Conservation (phyloP, 192 early-diverging fungal species). For the Rhizophagus clarus region DNA sequence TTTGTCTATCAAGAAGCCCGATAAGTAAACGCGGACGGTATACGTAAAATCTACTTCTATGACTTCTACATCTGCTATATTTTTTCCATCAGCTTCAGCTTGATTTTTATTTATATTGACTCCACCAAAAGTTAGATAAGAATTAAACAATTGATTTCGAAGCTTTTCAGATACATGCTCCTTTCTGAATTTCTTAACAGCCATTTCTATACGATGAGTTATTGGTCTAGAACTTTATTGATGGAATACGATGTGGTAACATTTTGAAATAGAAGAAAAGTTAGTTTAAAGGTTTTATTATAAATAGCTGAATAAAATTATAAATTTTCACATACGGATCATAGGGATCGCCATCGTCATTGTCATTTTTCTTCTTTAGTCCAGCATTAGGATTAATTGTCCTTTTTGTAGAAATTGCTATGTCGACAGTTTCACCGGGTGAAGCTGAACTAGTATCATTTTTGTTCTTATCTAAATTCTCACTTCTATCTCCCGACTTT, state of each 20-base stretch:
- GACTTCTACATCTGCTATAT: conserved; percentile 43
- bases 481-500: neutral
- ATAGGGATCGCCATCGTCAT: too few relatives aligned
- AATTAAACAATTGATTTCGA: conserved; percentile 46
- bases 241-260: too few relatives aligned
- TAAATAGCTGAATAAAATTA: too few relatives aligned
- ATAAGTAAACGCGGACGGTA: conserved; percentile 52
- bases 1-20: conserved; percentile 48
- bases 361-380: too few relatives aligned
- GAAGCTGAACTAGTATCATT: neutral
- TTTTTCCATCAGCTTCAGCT: conserved; percentile 38
- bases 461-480: neutral
- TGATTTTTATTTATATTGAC: conserved; percentile 51
- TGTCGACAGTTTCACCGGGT: neutral
- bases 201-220: conserved; percentile 52
- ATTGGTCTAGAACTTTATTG: conserved; percentile 43
- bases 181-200: conserved; percentile 53
- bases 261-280: too few relatives aligned
- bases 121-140: conserved; percentile 57
- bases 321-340: too few relatives aligned
- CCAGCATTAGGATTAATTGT: conserved; percentile 6
- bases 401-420: conserved; percentile 35
- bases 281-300: neutral
- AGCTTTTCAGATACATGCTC: conserved; percentile 49
- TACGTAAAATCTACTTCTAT: conserved; percentile 45